Conservation (phyloP, 305 asterid species). For the Coffea humblotiana region DNA sequence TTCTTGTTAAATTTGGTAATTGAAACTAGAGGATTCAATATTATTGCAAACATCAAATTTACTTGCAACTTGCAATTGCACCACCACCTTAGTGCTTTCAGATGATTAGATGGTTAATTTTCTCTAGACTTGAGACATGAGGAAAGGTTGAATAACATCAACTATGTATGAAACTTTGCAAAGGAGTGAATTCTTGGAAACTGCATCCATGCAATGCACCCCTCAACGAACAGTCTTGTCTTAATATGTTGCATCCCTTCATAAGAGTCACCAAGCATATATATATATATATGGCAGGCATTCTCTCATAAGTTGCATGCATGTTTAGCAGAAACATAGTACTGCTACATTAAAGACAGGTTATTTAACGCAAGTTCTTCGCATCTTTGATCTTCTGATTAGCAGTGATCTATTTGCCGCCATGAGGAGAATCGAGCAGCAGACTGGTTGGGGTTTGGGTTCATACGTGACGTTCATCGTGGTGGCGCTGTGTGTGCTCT, state of each 20-base stretch:
- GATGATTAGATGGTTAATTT: neutral
- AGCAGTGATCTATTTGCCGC: neutral
- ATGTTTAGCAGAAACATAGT: no score
- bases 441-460: constrained; percentile 50
- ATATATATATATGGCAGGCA: neutral
- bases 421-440: constrained; percentile 14
- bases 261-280: neutral
- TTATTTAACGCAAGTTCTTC: no score
- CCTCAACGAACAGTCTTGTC: neutral
- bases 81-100: neutral
- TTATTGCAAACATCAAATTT: no score
- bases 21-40: neutral
- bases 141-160: neutral
- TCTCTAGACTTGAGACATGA: no score
- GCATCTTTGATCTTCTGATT: neutral
- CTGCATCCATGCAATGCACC: neutral
- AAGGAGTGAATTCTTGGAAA: neutral
- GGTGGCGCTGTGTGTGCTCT: constrained; percentile 26
- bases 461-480: constrained; percentile 42
- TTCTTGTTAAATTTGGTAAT: no score
- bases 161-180: neutral
- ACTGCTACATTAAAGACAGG: no score
- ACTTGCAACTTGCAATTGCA: neutral
- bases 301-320: no score
- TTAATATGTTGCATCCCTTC: neutral